Evolutionary conservation across 2,329 filamentous ascomycete species (phyloP).

Genomic region (Penicillium sp.): DNA sequence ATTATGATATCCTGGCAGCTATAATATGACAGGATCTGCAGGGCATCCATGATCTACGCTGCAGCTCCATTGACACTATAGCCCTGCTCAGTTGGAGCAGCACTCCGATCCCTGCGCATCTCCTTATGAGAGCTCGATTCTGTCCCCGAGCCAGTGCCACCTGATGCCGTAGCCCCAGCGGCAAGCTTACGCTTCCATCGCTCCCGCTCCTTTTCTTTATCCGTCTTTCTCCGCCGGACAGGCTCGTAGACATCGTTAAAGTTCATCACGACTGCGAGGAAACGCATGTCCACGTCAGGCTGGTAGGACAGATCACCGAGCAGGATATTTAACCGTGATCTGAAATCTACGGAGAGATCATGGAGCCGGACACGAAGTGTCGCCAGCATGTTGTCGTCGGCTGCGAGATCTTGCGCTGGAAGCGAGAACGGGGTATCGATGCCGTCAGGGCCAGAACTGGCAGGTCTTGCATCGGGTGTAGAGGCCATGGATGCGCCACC

Average conservation of each 20-base stretch:
- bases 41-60: background rate
- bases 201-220: conserved; percentile 30
- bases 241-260: conserved; percentile 96
- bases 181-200: conserved; percentile 29
- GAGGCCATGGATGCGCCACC: conserved; percentile 28
- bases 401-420: conserved; percentile 33
- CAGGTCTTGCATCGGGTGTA: conserved; percentile 26
- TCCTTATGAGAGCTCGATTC: conserved; percentile 23
- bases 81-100: conserved; percentile 9
- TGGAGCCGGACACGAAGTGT: conserved; percentile 71
- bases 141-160: conserved; percentile 16
- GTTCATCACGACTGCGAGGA: conserved; percentile 96
- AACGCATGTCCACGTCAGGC: conserved; percentile 90
- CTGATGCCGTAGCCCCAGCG: conserved; percentile 12
- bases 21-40: background rate
- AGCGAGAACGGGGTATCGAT: conserved; percentile 42
- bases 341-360: conserved; percentile 73
- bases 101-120: conserved; percentile 25
- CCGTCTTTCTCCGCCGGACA: conserved; percentile 57
- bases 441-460: conserved; percentile 22
- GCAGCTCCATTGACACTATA: conserved; percentile 3
- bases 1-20: conserved; percentile 6
- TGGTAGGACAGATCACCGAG: conserved; percentile 90
- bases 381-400: conserved; percentile 65
- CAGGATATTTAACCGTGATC: conserved; percentile 71